A percentile compares a stretch with the other conserved stretches of the same genome.
Evolutionary conservation across 768 basidiomycete genomes (phyloP).

Genomic region (Favolaschia claudopus): DNA sequence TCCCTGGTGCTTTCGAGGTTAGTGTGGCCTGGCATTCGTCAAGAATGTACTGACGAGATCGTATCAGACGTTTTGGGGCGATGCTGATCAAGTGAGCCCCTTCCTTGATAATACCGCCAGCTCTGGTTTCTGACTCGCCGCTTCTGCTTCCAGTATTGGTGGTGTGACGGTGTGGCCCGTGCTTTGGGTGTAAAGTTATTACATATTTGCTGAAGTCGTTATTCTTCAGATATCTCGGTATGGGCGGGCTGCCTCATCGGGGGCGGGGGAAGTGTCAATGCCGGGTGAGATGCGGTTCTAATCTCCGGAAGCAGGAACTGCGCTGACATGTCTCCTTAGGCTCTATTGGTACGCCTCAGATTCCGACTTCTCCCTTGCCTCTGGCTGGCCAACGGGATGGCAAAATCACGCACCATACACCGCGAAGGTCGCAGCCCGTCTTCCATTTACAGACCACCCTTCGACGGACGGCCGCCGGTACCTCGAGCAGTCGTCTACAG

Average conservation of each 20-base stretch:
- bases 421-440: slow-evolving; percentile 52
- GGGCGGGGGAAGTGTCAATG: slow-evolving; percentile 70
- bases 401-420: slow-evolving; percentile 59
- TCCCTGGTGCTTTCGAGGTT: slow-evolving; percentile 50
- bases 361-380: slow-evolving; percentile 55
- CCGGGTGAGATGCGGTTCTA: slow-evolving; percentile 49
- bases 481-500: slow-evolving; percentile 55
- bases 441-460: slow-evolving; percentile 65
- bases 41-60: neutral
- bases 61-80: slow-evolving; percentile 47
- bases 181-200: no score
- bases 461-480: slow-evolving; percentile 68
- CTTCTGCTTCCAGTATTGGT: slow-evolving; percentile 62
- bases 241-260: slow-evolving; percentile 72
- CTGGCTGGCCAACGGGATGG: slow-evolving; percentile 67
- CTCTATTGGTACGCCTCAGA: slow-evolving; percentile 64
- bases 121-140: neutral
- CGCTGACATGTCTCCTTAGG: slow-evolving; percentile 27
- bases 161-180: slow-evolving; percentile 59
- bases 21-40: neutral
- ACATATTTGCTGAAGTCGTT: neutral
- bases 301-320: no score
- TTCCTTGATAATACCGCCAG: neutral
- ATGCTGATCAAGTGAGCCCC: slow-evolving; percentile 7
- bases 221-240: slow-evolving; percentile 56